These are phyloP conservation scores for Mortierella sp. DNA, from an alignment of 371 early-diverging fungal genomes.

Conservation along the genomic window DNA sequence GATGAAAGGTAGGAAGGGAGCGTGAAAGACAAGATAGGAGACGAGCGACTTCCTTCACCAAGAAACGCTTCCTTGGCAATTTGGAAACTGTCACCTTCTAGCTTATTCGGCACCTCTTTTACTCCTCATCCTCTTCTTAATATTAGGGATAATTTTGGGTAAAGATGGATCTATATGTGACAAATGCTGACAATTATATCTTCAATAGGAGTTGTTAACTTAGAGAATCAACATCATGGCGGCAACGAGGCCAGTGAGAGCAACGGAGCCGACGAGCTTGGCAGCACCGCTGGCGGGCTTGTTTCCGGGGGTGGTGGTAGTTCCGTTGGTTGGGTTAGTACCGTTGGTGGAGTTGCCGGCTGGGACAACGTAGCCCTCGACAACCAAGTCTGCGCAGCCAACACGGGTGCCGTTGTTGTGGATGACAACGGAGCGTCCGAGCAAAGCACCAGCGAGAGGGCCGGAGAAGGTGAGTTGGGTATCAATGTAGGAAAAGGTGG, in stretches of 20 bases:
- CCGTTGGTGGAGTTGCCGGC: not conserved
- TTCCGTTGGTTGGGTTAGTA: not conserved
- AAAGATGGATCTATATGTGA: not conserved
- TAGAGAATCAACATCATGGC: constrained; percentile 51
- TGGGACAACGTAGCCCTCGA: constrained; percentile 30
- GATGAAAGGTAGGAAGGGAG: not conserved
- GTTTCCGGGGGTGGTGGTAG: not conserved
- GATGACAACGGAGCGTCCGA: constrained; percentile 66
- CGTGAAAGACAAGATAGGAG: not conserved
- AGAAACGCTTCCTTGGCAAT: constrained; percentile 26
- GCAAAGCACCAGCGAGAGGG: constrained; percentile 43
- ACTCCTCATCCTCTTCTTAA: not conserved
- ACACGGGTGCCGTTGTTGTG: constrained; percentile 62
- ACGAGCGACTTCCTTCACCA: not conserved
- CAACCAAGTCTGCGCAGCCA: constrained; percentile 62
- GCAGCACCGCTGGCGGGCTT: constrained; percentile 22
- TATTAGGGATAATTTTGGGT: constrained; percentile 11
- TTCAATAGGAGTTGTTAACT: not conserved
- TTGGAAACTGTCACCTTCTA: not conserved
- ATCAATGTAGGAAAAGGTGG: constrained; percentile 58
- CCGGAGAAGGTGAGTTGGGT: constrained; percentile 55
- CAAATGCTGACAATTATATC: not conserved
- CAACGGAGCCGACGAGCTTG: constrained; percentile 49
- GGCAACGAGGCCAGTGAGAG: constrained; percentile 45
- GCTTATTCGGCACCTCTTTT: too few relatives aligned